Percentiles rank a stretch among this genome's conserved stretches.
phyloP scores from a whole-genome alignment of 345 rosid genomes.

The Sisymbrium altissimum region DNA sequence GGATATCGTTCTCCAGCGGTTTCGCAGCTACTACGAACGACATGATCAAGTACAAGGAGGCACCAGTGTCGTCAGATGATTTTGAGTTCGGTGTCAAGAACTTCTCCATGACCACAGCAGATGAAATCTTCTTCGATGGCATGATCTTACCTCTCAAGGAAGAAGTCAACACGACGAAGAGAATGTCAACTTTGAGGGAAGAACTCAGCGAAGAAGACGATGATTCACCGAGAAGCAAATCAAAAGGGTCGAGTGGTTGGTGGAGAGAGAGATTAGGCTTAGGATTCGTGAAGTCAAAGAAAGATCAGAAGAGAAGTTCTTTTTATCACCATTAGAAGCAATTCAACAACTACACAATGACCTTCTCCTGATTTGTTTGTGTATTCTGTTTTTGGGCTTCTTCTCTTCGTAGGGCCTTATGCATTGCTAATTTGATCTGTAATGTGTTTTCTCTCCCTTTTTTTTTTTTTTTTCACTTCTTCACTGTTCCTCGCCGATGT shows the following conservation, averaged over 20 bases:
- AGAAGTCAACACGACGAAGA: slow-evolving; percentile 30
- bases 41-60: slow-evolving; percentile 56
- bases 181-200: slow-evolving; percentile 63
- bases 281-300: slow-evolving; percentile 32
- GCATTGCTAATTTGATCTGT: slow-evolving; percentile 1
- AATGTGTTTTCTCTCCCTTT: neutral
- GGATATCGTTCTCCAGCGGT: slow-evolving; percentile 91
- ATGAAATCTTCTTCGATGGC: slow-evolving; percentile 74
- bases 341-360: neutral
- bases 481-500: slow-evolving; percentile 30
- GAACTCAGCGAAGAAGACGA: slow-evolving; percentile 49
- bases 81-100: slow-evolving; percentile 64
- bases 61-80: slow-evolving; percentile 71
- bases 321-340: slow-evolving; percentile 20
- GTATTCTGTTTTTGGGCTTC: neutral
- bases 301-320: slow-evolving; percentile 31
- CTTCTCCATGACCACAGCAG: slow-evolving; percentile 68
- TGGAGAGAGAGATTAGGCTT: slow-evolving; percentile 37
- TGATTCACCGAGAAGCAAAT: slow-evolving; percentile 21
- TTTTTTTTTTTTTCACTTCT: neutral
- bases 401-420: neutral
- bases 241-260: slow-evolving; percentile 35
- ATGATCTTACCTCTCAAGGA: slow-evolving; percentile 60
- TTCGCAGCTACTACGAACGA: slow-evolving; percentile 49
- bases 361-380: neutral